Conservation (phyloP, 169 alveolate species). For the Plasmodium sp. region DNA sequence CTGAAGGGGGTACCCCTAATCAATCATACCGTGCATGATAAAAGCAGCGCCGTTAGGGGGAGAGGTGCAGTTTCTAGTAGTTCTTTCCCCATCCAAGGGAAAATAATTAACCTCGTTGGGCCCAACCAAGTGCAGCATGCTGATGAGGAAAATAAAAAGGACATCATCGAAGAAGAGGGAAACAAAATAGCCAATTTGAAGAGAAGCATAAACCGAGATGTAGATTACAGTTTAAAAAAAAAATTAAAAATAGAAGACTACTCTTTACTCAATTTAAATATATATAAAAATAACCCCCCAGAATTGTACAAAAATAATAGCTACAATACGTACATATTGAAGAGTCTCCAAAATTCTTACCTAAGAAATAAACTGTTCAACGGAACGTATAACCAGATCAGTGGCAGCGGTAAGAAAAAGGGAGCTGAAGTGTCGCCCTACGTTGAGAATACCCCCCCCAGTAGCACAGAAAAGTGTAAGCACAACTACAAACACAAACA, state of each 20-base stretch:
- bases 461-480: not conserved
- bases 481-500: not conserved
- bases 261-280: slow-evolving; percentile 45
- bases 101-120: not conserved
- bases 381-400: not conserved
- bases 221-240: not conserved
- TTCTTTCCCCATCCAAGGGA: not conserved
- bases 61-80: not conserved
- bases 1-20: not conserved
- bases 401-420: not conserved
- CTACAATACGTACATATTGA: slow-evolving; percentile 57
- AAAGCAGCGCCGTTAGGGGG: not conserved
- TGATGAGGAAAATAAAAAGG: not conserved
- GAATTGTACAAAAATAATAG: slow-evolving; percentile 45
- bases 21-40: not conserved
- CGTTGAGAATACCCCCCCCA: not conserved
- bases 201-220: slow-evolving; percentile 11
- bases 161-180: not conserved
- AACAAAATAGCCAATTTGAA: slow-evolving; percentile 19
- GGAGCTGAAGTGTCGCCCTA: not conserved
- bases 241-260: slow-evolving; percentile 31
- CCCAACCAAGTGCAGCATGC: not conserved
- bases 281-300: slow-evolving; percentile 25
- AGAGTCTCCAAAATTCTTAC: slow-evolving; percentile 39
- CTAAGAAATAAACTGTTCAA: slow-evolving; percentile 22